A percentile compares a stretch with the other conserved stretches of the same genome.
Evolutionary conservation across 2,329 filamentous ascomycete species (phyloP).

Genomic region (Stagonosporopsis tanaceti): DNA sequence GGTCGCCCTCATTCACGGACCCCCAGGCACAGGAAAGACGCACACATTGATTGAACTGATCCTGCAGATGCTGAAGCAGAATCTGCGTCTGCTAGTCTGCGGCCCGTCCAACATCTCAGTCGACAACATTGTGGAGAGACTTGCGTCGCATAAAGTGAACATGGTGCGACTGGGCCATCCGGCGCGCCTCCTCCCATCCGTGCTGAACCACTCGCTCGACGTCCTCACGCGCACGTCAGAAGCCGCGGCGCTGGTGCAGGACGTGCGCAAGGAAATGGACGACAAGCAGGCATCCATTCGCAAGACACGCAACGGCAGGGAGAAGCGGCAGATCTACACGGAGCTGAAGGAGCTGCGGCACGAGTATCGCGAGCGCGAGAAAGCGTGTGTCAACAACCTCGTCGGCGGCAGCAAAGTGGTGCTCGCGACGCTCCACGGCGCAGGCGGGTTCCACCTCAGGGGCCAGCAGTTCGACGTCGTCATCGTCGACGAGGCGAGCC

Average conservation of each 20-base stretch:
- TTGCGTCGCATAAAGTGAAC: slow-evolving; percentile 82
- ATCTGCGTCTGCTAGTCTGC: slow-evolving; percentile 84
- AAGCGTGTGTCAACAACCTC: slow-evolving; percentile 78
- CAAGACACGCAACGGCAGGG: slow-evolving; percentile 82
- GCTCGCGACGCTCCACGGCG: slow-evolving; percentile 89
- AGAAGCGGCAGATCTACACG: slow-evolving; percentile 80
- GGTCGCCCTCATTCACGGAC: slow-evolving; percentile 90
- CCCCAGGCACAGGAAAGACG: slow-evolving; percentile 95
- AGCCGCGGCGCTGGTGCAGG: slow-evolving; percentile 85
- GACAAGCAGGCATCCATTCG: slow-evolving; percentile 86
- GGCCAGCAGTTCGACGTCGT: slow-evolving; percentile 89
- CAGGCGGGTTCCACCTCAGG: slow-evolving; percentile 83
- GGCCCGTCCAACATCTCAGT: slow-evolving; percentile 97
- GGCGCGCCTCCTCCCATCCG: slow-evolving; percentile 85
- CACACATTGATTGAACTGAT: slow-evolving; percentile 96
- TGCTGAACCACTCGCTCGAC: slow-evolving; percentile 89
- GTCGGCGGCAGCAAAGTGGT: slow-evolving; percentile 84
- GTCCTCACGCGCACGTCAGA: slow-evolving; percentile 90
- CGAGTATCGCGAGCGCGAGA: slow-evolving; percentile 87
- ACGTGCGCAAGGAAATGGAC: slow-evolving; percentile 93
- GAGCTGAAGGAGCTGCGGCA: slow-evolving; percentile 86
- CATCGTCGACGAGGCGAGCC: slow-evolving; percentile 94
- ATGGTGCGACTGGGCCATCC: slow-evolving; percentile 93
- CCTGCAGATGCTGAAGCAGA: slow-evolving; percentile 80
- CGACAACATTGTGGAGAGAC: slow-evolving; percentile 95